A percentile compares a stretch with the other conserved stretches of the same genome.
phyloP scores from a whole-genome alignment of 306 rosid genomes.

The Corylus americana region DNA sequence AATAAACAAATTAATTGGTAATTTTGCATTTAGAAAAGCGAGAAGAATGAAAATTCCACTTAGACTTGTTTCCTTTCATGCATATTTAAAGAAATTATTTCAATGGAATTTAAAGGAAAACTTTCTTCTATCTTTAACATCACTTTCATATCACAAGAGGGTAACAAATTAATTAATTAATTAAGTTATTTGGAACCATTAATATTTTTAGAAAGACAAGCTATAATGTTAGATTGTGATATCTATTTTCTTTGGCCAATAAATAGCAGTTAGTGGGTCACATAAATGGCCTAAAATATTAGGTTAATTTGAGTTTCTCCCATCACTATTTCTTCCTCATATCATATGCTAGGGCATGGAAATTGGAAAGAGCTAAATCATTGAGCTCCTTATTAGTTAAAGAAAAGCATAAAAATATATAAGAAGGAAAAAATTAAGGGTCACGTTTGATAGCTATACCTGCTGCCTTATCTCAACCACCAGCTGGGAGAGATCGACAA shows the following conservation, averaged over 20 bases:
- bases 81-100: too few relatives aligned
- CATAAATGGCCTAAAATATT: background rate
- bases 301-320: too few relatives aligned
- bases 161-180: too few relatives aligned
- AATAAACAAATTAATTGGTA: too few relatives aligned
- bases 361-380: background rate
- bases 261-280: background rate
- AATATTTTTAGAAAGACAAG: too few relatives aligned
- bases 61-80: too few relatives aligned
- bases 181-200: too few relatives aligned
- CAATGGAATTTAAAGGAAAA: too few relatives aligned
- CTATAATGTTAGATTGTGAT: background rate
- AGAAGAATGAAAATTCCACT: too few relatives aligned
- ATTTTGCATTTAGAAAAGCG: too few relatives aligned
- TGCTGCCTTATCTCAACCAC: constrained; percentile 42
- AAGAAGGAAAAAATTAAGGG: background rate
- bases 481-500: constrained; percentile 13
- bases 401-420: background rate
- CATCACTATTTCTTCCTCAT: background rate
- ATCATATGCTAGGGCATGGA: background rate
- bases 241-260: background rate
- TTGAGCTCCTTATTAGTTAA: background rate
- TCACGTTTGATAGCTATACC: background rate
- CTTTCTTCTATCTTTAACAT: too few relatives aligned
- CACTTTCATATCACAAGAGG: too few relatives aligned